phyloP scores from a whole-genome alignment of 495 filamentous ascomycete species.

The Collariella sp. region DNA sequence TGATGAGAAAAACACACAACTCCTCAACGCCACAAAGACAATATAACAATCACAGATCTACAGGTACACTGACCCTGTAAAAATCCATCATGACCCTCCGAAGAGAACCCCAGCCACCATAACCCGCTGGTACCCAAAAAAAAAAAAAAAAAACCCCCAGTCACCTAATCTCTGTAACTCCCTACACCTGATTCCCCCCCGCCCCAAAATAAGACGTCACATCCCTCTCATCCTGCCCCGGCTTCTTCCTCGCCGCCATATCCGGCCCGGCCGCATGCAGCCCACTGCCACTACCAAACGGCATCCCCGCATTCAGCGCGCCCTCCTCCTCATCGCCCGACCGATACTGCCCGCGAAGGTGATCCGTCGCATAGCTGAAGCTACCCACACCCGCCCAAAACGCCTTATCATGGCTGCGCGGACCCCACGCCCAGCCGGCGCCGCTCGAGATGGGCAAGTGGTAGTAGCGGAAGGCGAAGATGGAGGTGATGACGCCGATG shows the following conservation, averaged over 20 bases:
- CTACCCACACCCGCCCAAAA: slow-evolving; percentile 58
- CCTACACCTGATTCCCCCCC: neutral
- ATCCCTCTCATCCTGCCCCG: slow-evolving; percentile 3
- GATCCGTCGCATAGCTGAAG: slow-evolving; percentile 39
- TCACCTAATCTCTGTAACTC: neutral
- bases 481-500: slow-evolving; percentile 46
- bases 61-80: neutral
- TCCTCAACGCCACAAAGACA: neutral
- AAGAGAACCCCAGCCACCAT: neutral
- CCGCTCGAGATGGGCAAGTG: slow-evolving; percentile 58
- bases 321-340: slow-evolving; percentile 32
- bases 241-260: slow-evolving; percentile 9
- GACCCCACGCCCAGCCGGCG: slow-evolving; percentile 50
- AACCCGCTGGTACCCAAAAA: neutral
- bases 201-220: slow-evolving; percentile 12
- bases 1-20: too few relatives aligned
- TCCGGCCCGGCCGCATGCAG: neutral
- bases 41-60: neutral
- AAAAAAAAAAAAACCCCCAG: neutral
- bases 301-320: slow-evolving; percentile 9
- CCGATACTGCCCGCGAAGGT: slow-evolving; percentile 26
- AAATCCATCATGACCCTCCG: neutral
- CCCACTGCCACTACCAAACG: slow-evolving; percentile 13
- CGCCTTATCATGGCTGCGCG: slow-evolving; percentile 42
- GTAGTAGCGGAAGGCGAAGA: slow-evolving; percentile 48